phyloP scores from a whole-genome alignment of 805 yeast species.

The Wickerhamiella dianesei region DNA sequence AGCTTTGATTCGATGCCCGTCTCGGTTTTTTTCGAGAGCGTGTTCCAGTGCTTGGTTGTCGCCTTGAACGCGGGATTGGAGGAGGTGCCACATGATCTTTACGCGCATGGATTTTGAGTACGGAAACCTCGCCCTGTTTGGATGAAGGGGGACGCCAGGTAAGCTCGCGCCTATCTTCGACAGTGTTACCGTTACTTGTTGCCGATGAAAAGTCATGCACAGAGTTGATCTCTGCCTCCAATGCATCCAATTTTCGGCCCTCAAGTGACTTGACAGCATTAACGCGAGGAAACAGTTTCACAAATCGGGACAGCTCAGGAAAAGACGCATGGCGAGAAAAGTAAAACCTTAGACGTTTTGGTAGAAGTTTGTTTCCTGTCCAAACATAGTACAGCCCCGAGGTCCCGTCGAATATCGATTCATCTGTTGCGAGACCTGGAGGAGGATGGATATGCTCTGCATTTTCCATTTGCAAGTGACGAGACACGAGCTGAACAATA shows the following conservation, averaged over 20 bases:
- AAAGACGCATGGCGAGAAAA: conserved; percentile 26
- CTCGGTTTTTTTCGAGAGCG: not conserved
- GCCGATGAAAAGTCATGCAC: not conserved
- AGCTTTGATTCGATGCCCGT: not conserved
- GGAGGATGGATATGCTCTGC: conserved; percentile 1
- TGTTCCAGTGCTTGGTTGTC: not conserved
- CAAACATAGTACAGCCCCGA: conserved; percentile 7
- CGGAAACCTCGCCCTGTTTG: not conserved
- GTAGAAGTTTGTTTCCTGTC: conserved; percentile 3
- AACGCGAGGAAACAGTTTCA: conserved; percentile 10
- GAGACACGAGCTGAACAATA: not conserved
- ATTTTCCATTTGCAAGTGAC: not conserved
- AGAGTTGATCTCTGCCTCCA: conserved; percentile 2
- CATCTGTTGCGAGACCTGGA: not conserved
- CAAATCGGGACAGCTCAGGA: conserved; percentile 17
- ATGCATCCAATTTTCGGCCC: conserved; percentile 5
- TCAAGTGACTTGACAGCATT: conserved; percentile 4
- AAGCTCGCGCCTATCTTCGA: not conserved
- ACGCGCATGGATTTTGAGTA: not conserved
- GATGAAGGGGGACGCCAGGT: not conserved
- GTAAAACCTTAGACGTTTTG: conserved; percentile 12
- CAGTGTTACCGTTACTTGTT: not conserved
- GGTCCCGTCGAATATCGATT: not conserved
- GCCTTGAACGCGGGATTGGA: not conserved
- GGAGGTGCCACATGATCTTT: not conserved